Conservation (phyloP, 176 grass and related monocot genomes). For the Thalia dealbata region DNA sequence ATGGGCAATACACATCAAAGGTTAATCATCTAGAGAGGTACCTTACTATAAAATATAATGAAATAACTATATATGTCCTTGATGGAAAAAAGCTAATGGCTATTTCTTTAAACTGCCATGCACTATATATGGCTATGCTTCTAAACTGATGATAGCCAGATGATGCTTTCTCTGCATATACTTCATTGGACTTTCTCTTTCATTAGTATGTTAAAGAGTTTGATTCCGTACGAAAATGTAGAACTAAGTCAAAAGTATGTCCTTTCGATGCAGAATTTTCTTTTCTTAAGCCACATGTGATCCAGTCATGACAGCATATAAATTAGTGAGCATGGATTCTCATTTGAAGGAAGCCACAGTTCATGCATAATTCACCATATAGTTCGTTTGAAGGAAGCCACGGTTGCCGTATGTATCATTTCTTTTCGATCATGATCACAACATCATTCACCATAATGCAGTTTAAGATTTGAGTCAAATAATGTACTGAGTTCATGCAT, state of each 20-base stretch:
- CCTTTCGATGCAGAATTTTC: background rate
- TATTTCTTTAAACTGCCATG: background rate
- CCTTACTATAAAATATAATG: background rate
- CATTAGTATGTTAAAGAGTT: too few relatives aligned
- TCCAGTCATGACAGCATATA: conserved; percentile 77
- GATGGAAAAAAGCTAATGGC: background rate
- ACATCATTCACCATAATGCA: too few relatives aligned
- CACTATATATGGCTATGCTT: background rate
- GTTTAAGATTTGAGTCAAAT: too few relatives aligned
- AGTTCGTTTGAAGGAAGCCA: conserved; percentile 56
- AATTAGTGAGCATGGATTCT: conserved; percentile 65
- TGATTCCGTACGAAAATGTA: too few relatives aligned
- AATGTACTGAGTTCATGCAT: background rate
- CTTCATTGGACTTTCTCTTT: too few relatives aligned
- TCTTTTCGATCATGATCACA: background rate
- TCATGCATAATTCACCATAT: too few relatives aligned
- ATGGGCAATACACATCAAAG: conserved; percentile 69
- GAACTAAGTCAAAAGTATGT: too few relatives aligned
- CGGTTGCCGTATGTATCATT: conserved; percentile 41
- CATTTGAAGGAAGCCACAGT: conserved; percentile 52
- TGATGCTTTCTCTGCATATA: background rate
- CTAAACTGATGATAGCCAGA: background rate
- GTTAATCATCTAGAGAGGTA: conserved; percentile 79
- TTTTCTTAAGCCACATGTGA: conserved; percentile 38
- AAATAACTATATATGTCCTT: background rate